These are phyloP conservation scores for Rhododendron mucronatum DNA, from an alignment of 148 eudicot species.

Conservation along the genomic window DNA sequence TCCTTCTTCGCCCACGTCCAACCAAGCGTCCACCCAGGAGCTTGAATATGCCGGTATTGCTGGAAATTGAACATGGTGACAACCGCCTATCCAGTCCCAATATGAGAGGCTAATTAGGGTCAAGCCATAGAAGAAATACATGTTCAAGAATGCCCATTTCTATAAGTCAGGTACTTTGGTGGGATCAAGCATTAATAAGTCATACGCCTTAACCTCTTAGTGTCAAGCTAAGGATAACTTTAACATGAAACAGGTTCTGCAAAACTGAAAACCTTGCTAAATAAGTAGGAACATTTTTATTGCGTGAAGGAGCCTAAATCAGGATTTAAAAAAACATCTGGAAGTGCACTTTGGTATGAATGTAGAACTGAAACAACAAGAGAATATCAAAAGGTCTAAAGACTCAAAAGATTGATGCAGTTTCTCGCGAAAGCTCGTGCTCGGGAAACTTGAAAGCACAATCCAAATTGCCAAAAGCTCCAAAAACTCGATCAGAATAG, in stretches of 20 bases:
- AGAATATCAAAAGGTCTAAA: background rate
- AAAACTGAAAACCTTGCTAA: background rate
- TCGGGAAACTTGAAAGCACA: background rate
- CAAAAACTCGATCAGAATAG: background rate
- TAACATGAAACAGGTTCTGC: background rate
- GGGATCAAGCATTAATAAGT: background rate
- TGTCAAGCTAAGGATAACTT: background rate
- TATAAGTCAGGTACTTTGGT: background rate
- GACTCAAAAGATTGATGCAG: background rate
- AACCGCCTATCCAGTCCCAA: conserved; percentile 27
- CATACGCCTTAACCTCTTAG: background rate
- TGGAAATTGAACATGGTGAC: conserved; percentile 58
- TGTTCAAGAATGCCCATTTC: background rate
- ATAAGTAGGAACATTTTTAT: background rate
- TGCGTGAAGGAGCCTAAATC: background rate
- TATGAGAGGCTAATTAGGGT: conserved; percentile 1
- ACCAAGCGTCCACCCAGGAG: conserved; percentile 58
- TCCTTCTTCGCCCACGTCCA: conserved; percentile 78
- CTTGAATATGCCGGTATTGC: conserved; percentile 51
- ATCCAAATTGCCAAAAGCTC: background rate
- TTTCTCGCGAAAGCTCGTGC: background rate
- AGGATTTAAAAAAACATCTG: background rate
- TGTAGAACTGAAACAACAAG: background rate
- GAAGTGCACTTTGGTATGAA: background rate
- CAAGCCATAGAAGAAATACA: background rate